Evolutionary conservation across 2,329 filamentous ascomycete genomes (phyloP), one percentile per base, ranked within the genome.

Genomic region (Coleophoma cylindrospora): DNA sequence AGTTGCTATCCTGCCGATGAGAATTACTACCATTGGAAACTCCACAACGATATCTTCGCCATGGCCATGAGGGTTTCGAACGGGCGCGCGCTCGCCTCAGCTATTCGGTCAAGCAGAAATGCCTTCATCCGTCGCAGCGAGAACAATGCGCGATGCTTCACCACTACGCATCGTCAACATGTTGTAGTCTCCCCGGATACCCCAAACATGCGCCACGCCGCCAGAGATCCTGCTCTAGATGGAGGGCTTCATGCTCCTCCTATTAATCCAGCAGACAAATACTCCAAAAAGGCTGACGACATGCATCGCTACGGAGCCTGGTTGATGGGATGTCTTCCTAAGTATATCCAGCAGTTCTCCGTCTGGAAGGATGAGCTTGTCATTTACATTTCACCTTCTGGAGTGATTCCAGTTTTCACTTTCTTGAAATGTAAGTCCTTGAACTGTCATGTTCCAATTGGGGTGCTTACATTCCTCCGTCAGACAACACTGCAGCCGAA

Each of bases 311-410:
- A 99, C 68, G 94, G 94, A 64, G 84, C 95, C 66, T 99, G 96
- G 81, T 75, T 99, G 65, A 92, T 99, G 83, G 91, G 91, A 60
- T 95, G 89, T 71, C 74, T 99, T 66, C 95, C 94, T 63, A 97
- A 96, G 78, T 96, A 96, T 73, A 83, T 99, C 63, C 95, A 99
- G 76, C 94, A 99, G 74, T 97, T 97, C 76, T 95, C 91, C 12
- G 92, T 99, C 50, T 99, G 94, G 94, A 99, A 99, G 76, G 94
- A 99, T 68, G 94, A 99, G 73, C 83, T 99, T 67, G 91, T 87
- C 62, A 89, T 96, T 69, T 92, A 95, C 72, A 94, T 97, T 65
- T 79, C 89, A 44, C 94, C 94, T 1, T 74, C 87, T 36, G 94
- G 90, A 60, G 84, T 97, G 61, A 82, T 96, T 60, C 94, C 94